phyloP scores from a whole-genome alignment of 2,329 filamentous ascomycete genomes.

The Colletotrichum graminicola region DNA sequence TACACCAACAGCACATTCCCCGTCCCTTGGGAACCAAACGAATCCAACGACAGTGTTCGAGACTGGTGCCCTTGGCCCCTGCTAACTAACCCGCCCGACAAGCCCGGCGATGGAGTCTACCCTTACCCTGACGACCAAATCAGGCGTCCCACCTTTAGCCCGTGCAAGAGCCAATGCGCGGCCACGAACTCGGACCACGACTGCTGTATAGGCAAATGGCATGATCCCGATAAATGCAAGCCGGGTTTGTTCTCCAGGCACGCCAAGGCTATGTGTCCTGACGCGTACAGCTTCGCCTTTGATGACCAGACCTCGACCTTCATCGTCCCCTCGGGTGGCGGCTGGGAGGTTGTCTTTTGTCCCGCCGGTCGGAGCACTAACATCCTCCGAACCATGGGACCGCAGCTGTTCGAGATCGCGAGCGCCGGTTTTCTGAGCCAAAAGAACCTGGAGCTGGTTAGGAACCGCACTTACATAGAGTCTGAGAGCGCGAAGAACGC shows the following conservation, averaged over 20 bases:
- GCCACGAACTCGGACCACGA: constrained; percentile 75
- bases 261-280: constrained; percentile 83
- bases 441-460: constrained; percentile 45
- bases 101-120: constrained; percentile 81
- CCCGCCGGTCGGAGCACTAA: constrained; percentile 72
- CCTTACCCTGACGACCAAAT: constrained; percentile 84
- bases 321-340: constrained; percentile 74
- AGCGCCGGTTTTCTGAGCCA: constrained; percentile 54
- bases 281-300: constrained; percentile 84
- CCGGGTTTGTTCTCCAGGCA: constrained; percentile 76
- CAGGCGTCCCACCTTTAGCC: constrained; percentile 77
- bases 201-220: constrained; percentile 80
- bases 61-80: constrained; percentile 87
- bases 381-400: constrained; percentile 65
- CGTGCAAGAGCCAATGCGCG: constrained; percentile 82
- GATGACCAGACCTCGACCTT: constrained; percentile 71
- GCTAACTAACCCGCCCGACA: constrained; percentile 74
- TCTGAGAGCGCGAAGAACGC: constrained; percentile 40
- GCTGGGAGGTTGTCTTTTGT: constrained; percentile 85
- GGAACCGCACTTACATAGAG: constrained; percentile 42
- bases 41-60: constrained; percentile 68
- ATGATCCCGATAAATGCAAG: constrained; percentile 72
- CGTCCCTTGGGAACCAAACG: constrained; percentile 73
- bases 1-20: constrained; percentile 76
- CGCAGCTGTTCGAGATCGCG: constrained; percentile 63